Conservation (phyloP, 352 stramenopile species). For the Phytophthora macrochlamydospora region DNA sequence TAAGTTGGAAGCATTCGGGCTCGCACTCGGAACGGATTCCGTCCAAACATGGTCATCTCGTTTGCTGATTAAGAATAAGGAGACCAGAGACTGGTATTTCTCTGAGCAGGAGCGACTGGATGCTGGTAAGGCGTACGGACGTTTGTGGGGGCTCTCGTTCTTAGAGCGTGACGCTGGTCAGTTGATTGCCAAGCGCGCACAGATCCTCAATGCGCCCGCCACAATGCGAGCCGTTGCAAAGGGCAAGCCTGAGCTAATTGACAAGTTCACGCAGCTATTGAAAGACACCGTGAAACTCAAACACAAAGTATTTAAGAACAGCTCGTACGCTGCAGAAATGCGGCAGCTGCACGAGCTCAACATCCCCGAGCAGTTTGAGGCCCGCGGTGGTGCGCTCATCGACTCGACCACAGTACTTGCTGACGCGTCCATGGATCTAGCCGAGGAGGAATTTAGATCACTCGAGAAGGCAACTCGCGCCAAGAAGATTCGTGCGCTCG, state of each 20-base stretch:
- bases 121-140: slow-evolving; percentile 76
- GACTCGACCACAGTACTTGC: slow-evolving; percentile 63
- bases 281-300: slow-evolving; percentile 89
- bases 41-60: slow-evolving; percentile 85
- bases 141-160: slow-evolving; percentile 82
- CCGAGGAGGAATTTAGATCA: slow-evolving; percentile 77
- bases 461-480: slow-evolving; percentile 69
- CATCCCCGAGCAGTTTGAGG: slow-evolving; percentile 82
- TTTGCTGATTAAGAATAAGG: slow-evolving; percentile 89
- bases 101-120: slow-evolving; percentile 79
- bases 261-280: slow-evolving; percentile 86
- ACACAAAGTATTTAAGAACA: slow-evolving; percentile 90
- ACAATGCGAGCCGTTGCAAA: slow-evolving; percentile 68
- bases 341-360: slow-evolving; percentile 51
- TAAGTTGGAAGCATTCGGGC: slow-evolving; percentile 68
- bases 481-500: slow-evolving; percentile 81
- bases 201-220: slow-evolving; percentile 75
- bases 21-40: slow-evolving; percentile 68
- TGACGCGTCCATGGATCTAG: slow-evolving; percentile 72
- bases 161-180: slow-evolving; percentile 76
- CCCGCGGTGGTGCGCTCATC: slow-evolving; percentile 65
- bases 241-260: slow-evolving; percentile 83
- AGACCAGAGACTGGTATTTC: slow-evolving; percentile 88
- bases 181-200: slow-evolving; percentile 71
- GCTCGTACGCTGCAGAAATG: slow-evolving; percentile 60